These are phyloP conservation scores for Gossypium aridum DNA, from an alignment of 441 rosid species.

Conservation along the genomic window DNA sequence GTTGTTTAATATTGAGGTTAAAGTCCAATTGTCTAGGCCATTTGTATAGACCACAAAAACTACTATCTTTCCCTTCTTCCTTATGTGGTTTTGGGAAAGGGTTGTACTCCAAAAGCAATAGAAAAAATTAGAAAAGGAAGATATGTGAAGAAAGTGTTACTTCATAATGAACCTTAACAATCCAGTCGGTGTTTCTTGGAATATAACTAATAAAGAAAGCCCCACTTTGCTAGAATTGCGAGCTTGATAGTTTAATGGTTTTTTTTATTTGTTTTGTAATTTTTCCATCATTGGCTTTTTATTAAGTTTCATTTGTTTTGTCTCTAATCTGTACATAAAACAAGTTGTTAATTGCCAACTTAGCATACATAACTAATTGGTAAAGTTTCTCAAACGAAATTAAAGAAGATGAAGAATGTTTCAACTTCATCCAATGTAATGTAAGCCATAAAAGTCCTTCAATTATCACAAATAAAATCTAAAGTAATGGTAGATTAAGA, in stretches of 20 bases:
- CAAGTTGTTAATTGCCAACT: background rate
- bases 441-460: background rate
- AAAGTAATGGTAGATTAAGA: background rate
- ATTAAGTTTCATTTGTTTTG: background rate
- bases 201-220: constrained; percentile 8
- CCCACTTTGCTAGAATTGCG: constrained; percentile 30
- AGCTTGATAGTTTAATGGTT: constrained; percentile 17
- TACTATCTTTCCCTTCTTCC: background rate
- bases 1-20: background rate
- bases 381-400: background rate
- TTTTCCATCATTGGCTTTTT: background rate
- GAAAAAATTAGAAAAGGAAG: constrained; percentile 1
- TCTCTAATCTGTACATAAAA: background rate
- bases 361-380: background rate
- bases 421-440: background rate
- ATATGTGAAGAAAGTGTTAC: constrained; percentile 9
- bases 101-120: constrained; percentile 13
- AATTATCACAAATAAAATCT: background rate
- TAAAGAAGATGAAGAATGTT: background rate
- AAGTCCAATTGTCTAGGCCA: constrained; percentile 27
- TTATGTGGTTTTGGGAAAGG: background rate
- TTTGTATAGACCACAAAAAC: constrained; percentile 12
- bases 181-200: constrained; percentile 16
- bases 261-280: constrained; percentile 13
- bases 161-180: constrained; percentile 23